Percentiles rank a stretch among this genome's conserved stretches.
phyloP scores from a whole-genome alignment of 495 filamentous ascomycete genomes.

The Astrothelium subdiscretum region DNA sequence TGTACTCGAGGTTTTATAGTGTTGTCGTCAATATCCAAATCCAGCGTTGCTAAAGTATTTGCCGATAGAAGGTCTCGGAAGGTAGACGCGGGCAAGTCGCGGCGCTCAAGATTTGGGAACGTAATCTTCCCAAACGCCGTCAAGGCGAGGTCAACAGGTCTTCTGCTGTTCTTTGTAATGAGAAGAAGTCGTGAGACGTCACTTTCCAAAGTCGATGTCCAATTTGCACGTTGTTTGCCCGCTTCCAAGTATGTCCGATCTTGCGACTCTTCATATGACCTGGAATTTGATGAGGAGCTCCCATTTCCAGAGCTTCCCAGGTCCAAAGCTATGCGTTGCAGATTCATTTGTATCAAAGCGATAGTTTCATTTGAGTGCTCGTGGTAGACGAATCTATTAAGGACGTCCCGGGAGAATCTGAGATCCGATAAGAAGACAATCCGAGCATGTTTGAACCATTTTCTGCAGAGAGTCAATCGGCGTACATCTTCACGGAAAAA shows the following conservation, averaged over 20 bases:
- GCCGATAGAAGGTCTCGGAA: not conserved
- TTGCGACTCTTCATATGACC: not conserved
- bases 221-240: not conserved
- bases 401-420: not conserved
- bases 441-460: not conserved
- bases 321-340: not conserved
- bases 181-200: not conserved
- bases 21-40: not conserved
- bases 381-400: not conserved
- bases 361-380: no score
- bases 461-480: not conserved
- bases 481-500: not conserved
- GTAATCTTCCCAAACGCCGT: not conserved
- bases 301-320: not conserved
- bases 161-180: not conserved
- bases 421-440: not conserved
- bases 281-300: not conserved
- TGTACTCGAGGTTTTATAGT: not conserved
- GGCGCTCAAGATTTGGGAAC: not conserved
- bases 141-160: not conserved
- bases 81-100: not conserved
- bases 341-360: not conserved
- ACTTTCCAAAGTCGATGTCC: not conserved
- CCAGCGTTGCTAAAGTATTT: not conserved
- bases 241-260: not conserved